Base-by-base conservation (phyloP, 164 flowering plant species). In the Taxillus chinensis region DNA sequence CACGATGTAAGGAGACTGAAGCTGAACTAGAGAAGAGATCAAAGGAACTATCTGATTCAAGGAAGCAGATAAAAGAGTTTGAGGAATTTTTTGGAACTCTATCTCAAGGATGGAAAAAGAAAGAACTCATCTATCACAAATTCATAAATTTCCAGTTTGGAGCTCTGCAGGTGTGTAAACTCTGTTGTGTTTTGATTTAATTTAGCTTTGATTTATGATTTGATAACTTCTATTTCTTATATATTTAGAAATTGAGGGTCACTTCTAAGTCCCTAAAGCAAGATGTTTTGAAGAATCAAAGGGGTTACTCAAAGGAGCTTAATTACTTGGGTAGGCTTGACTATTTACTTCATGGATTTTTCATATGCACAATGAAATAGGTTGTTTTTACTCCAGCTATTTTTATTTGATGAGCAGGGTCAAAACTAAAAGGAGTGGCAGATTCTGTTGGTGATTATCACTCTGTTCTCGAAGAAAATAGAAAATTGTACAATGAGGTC, bases 401-500 rank as follows among this genome's bases (percentile, higher is more conserved):
- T 41, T 62, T 5, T 45, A 50, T 15, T 39, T 41, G 27, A 63
- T 56, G 48, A 57, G 16, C 74, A 95, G 99, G 93, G 52, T 6
- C n/a, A 40, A 85, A 80, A 73, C 81, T 95, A 62, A 80, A 83
- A 75, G 84, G 80, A 27, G 67, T 95, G 46, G 74, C 81, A 12
- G 86, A 83, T 66, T 90, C 87, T 60, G 97, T 93, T 57, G 79
- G 83, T 64, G 87, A 87, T 75, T 91, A 91, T 70, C 95, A 91
- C 61, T 45, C 57, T 3, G 89, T 91, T 75, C 89, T 89, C 65
- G 82, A 68, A 45, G 99, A 95, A 82, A 95, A 95, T 63, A 63
- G 99, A 41, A 89, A 67, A 74, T 70, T 95, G 70, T 91, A 89
- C 70, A 91, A 95, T 77, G 97, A 95, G 74, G 87, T 95, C 71